Conservation (phyloP, 257 asterid species). For the Fraxinus americana region DNA sequence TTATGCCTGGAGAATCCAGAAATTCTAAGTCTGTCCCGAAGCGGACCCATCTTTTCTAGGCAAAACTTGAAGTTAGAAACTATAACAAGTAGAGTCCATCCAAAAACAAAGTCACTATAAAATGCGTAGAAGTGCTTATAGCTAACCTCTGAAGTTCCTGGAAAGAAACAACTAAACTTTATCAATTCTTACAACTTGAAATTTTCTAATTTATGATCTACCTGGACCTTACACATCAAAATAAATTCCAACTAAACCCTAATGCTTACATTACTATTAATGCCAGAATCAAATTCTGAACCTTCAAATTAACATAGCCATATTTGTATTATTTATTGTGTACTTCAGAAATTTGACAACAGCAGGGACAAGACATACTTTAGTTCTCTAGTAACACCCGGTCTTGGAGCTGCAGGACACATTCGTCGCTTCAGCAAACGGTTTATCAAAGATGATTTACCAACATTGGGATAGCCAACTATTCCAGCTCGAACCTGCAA, state of each 20-base stretch:
- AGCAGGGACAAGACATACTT: slow-evolving; percentile 53
- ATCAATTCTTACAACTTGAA: not conserved
- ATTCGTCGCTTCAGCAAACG: slow-evolving; percentile 93
- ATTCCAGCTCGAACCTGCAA: slow-evolving; percentile 94
- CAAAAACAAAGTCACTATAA: not conserved
- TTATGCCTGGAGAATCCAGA: slow-evolving; percentile 92
- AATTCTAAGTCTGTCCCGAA: slow-evolving; percentile 84
- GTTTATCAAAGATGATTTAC: slow-evolving; percentile 92
- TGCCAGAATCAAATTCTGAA: slow-evolving; percentile 12
- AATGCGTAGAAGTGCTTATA: not conserved
- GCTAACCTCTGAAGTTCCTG: not conserved
- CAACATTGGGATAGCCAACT: slow-evolving; percentile 95
- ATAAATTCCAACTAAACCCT: not conserved
- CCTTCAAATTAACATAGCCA: slow-evolving; percentile 9
- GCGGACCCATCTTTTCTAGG: slow-evolving; percentile 77
- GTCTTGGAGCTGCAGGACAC: slow-evolving; percentile 99
- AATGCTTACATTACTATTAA: slow-evolving; percentile 8
- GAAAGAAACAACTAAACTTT: not conserved
- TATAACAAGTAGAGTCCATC: not conserved
- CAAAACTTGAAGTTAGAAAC: slow-evolving; percentile 23
- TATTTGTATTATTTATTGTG: not conserved
- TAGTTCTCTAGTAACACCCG: slow-evolving; percentile 92
- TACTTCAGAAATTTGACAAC: slow-evolving; percentile 8
- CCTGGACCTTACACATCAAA: not conserved
- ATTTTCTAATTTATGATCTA: not conserved